phyloP scores from a whole-genome alignment of 768 basidiomycete species.

The Glaciozyma antarctica region DNA sequence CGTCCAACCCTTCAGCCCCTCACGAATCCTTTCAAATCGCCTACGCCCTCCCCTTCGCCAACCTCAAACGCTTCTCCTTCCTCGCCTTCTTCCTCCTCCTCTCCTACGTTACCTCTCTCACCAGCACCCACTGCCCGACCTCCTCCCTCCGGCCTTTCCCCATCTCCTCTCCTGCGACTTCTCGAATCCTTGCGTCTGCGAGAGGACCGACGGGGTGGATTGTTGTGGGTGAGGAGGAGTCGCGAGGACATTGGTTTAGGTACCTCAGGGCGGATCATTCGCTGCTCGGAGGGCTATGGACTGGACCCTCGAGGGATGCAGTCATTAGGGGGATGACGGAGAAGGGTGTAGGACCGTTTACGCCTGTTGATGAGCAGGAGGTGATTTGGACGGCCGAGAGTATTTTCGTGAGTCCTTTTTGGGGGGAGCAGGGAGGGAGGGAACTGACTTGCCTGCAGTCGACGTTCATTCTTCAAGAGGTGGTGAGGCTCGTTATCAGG shows the following conservation, averaged over 20 bases:
- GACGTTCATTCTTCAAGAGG: constrained; percentile 80
- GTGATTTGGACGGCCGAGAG: constrained; percentile 16
- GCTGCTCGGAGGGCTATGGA: constrained; percentile 65
- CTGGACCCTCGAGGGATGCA: constrained; percentile 34
- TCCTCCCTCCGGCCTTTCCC: background rate
- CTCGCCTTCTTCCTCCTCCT: constrained; percentile 3
- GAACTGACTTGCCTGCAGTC: constrained; percentile 53
- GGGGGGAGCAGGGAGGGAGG: background rate
- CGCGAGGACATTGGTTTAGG: constrained; percentile 39
- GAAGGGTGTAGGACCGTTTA: constrained; percentile 42
- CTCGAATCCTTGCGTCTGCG: constrained; percentile 54
- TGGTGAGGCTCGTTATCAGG: constrained; percentile 57
- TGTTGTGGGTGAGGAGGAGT: constrained; percentile 58
- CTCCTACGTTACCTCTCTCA: constrained; percentile 1
- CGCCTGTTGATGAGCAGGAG: constrained; percentile 45
- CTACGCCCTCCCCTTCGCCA: background rate
- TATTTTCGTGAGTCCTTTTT: constrained; percentile 36
- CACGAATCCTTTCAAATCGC: background rate
- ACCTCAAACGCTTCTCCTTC: background rate
- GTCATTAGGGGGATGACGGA: constrained; percentile 48
- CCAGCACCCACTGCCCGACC: constrained; percentile 10
- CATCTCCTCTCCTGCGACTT: background rate
- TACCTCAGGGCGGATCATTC: constrained; percentile 52
- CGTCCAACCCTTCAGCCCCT: background rate
- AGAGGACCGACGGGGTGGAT: constrained; percentile 71